These are phyloP conservation scores for Daedaleopsis nitida DNA, from an alignment of 768 basidiomycete genomes.

Conservation along the genomic window DNA sequence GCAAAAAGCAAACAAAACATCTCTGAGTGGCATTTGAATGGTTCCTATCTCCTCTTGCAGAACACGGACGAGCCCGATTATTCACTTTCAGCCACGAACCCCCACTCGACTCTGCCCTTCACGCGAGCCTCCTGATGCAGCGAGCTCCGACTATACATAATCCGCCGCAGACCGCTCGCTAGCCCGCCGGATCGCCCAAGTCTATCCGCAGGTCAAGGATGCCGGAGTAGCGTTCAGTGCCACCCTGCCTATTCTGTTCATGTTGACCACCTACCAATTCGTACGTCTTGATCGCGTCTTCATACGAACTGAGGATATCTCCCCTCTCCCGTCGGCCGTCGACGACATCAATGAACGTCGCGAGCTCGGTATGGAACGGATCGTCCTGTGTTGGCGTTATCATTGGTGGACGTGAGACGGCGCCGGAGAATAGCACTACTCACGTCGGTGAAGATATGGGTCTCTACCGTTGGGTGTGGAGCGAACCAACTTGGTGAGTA, in stretches of 20 bases:
- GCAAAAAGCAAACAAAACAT: too few species aligned
- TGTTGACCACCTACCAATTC: slow-evolving; percentile 30
- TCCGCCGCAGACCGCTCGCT: slow-evolving; percentile 6
- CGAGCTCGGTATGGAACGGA: slow-evolving; percentile 21
- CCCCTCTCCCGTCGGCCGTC: slow-evolving; percentile 31
- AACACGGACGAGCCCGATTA: too few species aligned
- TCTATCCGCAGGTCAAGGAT: background rate
- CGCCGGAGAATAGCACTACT: background rate
- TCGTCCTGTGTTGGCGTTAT: slow-evolving; percentile 19
- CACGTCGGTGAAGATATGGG: slow-evolving; percentile 34
- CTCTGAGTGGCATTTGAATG: too few species aligned
- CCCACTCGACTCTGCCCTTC: too few species aligned
- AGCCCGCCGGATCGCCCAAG: slow-evolving; percentile 15
- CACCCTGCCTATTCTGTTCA: too few species aligned
- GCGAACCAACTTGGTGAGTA: background rate
- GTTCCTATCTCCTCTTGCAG: too few species aligned
- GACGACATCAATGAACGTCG: slow-evolving; percentile 38
- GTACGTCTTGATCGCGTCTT: slow-evolving; percentile 43
- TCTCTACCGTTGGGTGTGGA: slow-evolving; percentile 38
- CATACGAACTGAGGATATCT: slow-evolving; percentile 41
- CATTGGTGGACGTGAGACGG: background rate
- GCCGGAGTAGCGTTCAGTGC: too few species aligned
- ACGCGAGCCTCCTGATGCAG: too few species aligned
- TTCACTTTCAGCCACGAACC: too few species aligned
- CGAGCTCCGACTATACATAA: background rate